Conservation (phyloP, 148 eudicot species). For the Polygonum aviculare region DNA sequence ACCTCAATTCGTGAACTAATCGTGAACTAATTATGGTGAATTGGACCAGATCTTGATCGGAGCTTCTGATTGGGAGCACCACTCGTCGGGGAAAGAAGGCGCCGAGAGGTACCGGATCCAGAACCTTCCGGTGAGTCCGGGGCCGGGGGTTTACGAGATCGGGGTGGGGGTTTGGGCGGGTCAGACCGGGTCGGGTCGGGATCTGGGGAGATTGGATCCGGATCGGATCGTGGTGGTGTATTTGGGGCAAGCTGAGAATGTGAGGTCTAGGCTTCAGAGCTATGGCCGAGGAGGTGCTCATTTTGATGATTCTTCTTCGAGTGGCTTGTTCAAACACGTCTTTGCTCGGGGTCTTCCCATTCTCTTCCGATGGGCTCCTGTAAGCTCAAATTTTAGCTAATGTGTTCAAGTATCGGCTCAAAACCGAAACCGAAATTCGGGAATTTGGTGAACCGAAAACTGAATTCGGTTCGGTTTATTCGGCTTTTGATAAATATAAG, state of each 20-base stretch:
- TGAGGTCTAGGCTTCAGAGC: constrained; percentile 60
- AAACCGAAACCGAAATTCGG: no score
- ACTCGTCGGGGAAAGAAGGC: constrained; percentile 52
- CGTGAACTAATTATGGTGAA: neutral
- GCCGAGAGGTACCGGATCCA: constrained; percentile 66
- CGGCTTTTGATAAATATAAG: no score
- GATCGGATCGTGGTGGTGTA: constrained; percentile 56
- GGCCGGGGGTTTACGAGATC: constrained; percentile 79
- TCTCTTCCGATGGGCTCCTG: constrained; percentile 84
- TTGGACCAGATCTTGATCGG: constrained; percentile 56
- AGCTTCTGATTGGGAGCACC: constrained; percentile 64
- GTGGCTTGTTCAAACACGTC: constrained; percentile 43
- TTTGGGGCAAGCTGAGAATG: constrained; percentile 83
- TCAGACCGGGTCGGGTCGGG: constrained; percentile 25
- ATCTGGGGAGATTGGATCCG: constrained; percentile 30
- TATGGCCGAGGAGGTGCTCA: constrained; percentile 84
- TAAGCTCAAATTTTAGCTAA: constrained; percentile 21
- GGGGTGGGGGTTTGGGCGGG: constrained; percentile 33
- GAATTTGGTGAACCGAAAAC: no score
- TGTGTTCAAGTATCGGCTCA: no score
- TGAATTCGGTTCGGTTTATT: no score
- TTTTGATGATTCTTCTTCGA: constrained; percentile 31
- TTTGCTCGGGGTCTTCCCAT: constrained; percentile 56
- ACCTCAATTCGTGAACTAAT: neutral
- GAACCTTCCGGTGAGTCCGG: constrained; percentile 50